Evolutionary conservation across 1,284 basidiomycete species (phyloP), one percentile per base, ranked within the genome.

Genomic region (Wallemia hederae): DNA sequence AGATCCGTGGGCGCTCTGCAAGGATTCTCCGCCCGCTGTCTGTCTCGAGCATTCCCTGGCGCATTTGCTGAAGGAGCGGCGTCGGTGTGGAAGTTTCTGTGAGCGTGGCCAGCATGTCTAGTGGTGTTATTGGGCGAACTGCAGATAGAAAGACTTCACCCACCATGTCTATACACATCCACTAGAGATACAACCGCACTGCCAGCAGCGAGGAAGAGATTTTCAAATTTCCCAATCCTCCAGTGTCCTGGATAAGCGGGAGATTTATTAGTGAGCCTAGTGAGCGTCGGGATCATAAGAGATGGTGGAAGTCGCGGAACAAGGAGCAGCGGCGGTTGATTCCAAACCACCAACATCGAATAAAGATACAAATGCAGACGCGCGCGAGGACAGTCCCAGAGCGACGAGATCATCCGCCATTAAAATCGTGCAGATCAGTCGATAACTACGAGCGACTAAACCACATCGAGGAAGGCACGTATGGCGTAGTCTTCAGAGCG

Each of bases 381-480:
- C 39, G 19, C 11, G 39, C 39, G 5, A 49, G 22, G n/a, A 49
- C 39, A n/a, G 39, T 49, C n/a, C 39, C 39, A 49, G 9, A 7
- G 19, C 11, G 39, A 3, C 5, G n/a, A 3, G 39, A 49, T 7
- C 85, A 92, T 68, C 87, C 86, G 24, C 74, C 80, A 0, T 77
- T 92, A 33, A 69, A 76, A 29, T 79, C 86, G 0, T 91, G 90
- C 34, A 80, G 90, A 24, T 90, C 87, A 1, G 90, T 94, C 2
- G 91, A 89, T 72, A 81, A 77, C 67, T 94, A 92, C 70, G 89
- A 94, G 67, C 75, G 86, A 15, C 75, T 99, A 34, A 99, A 99
- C 70, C 88, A 96, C 66, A 99, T 99, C 67, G 94, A 99, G 72
- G 94, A 99, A 73, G 94, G 94, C 1, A 91, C 91, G 0, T 99